A percentile compares a stretch with the other conserved stretches of the same genome.
phyloP scores from a whole-genome alignment of 148 eudicot genomes.

The Rhododendron williamsianum region DNA sequence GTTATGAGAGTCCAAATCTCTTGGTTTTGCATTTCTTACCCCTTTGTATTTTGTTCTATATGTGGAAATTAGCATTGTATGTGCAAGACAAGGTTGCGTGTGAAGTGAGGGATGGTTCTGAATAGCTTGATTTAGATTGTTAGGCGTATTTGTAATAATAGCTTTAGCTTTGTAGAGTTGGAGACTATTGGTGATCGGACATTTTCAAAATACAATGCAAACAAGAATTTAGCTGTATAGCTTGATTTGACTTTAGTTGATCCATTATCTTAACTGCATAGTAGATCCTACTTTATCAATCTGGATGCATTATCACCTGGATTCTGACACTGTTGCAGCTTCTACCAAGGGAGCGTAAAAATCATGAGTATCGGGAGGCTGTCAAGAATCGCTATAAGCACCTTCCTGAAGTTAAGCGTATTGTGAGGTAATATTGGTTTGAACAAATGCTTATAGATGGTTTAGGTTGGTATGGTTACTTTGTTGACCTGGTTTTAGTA shows the following conservation, averaged over 20 bases:
- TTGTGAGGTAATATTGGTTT: slow-evolving; percentile 47
- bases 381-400: slow-evolving; percentile 80
- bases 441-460: background rate
- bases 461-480: background rate
- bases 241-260: background rate
- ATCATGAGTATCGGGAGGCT: slow-evolving; percentile 75
- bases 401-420: slow-evolving; percentile 83
- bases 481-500: background rate
- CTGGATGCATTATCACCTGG: background rate
- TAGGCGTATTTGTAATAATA: background rate
- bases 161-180: background rate
- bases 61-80: background rate
- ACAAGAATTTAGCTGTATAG: background rate
- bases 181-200: background rate
- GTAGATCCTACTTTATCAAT: background rate
- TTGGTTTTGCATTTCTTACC: background rate
- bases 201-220: background rate
- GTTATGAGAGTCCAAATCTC: background rate
- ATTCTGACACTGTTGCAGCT: slow-evolving; percentile 44
- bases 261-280: background rate
- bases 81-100: background rate
- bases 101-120: background rate
- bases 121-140: background rate
- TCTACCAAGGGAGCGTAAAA: slow-evolving; percentile 84
- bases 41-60: background rate